Conservation (phyloP, 2,329 filamentous ascomycete genomes). For the Clonostachys byssicola region DNA sequence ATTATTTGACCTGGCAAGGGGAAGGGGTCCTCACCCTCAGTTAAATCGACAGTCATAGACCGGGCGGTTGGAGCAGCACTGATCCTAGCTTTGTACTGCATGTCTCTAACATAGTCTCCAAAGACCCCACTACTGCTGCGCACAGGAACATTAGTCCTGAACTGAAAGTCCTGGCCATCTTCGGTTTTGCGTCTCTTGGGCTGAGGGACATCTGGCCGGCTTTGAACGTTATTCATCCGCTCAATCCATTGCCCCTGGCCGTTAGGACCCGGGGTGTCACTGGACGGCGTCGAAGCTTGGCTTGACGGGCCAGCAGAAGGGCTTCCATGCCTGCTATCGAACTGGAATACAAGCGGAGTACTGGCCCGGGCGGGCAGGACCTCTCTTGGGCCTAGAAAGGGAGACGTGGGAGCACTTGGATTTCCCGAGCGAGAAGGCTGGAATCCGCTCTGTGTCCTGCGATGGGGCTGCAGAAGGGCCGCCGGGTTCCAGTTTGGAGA, state of each 20-base stretch:
- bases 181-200: conserved; percentile 63
- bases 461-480: conserved; percentile 30
- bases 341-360: conserved; percentile 34
- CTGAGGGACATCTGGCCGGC: conserved; percentile 54
- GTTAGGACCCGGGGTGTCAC: conserved; percentile 6
- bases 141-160: conserved; percentile 21
- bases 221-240: conserved; percentile 69
- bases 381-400: conserved; percentile 10
- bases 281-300: conserved; percentile 22
- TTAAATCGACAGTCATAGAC: conserved; percentile 45
- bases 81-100: conserved; percentile 36
- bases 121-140: conserved; percentile 50
- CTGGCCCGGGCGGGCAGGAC: conserved; percentile 12
- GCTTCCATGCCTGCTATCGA: conserved; percentile 27
- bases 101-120: conserved; percentile 62
- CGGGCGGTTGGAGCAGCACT: conserved; percentile 11
- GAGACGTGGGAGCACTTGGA: conserved; percentile 12
- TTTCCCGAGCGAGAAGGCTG: conserved; percentile 17
- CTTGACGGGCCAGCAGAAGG: conserved; percentile 24
- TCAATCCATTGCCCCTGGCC: conserved; percentile 64
- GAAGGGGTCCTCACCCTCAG: too few species aligned
- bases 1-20: too few species aligned
- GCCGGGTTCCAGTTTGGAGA: conserved; percentile 30
- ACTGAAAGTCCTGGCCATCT: conserved; percentile 34
- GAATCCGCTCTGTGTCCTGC: conserved; percentile 11